Conservation (phyloP, 805 yeast species). For the Candida endomychidarum region DNA sequence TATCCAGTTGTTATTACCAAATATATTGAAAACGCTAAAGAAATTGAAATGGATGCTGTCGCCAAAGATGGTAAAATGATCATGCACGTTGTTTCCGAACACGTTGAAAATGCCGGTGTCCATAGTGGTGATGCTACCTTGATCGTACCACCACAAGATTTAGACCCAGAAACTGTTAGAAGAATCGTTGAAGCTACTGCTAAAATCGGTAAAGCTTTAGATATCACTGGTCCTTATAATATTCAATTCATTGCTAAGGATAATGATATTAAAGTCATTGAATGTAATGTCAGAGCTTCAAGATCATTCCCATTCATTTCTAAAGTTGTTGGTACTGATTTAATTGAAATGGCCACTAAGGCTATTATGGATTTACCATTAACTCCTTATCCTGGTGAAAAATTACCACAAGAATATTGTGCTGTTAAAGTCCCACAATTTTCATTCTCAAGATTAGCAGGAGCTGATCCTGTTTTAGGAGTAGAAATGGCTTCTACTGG, state of each 20-base stretch:
- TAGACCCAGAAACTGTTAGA: conserved; percentile 85
- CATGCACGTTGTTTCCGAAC: conserved; percentile 96
- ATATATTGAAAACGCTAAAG: conserved; percentile 93
- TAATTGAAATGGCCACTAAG: conserved; percentile 90
- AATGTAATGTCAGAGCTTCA: conserved; percentile 97
- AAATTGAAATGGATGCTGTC: conserved; percentile 96
- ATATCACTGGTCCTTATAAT: conserved; percentile 96
- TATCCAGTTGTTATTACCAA: conserved; percentile 97
- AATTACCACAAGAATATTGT: conserved; percentile 90
- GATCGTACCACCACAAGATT: conserved; percentile 84
- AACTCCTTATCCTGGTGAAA: conserved; percentile 85
- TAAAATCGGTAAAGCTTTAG: conserved; percentile 92
- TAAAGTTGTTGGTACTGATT: conserved; percentile 91
- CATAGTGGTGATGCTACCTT: conserved; percentile 99
- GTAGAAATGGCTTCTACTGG: conserved; percentile 99
- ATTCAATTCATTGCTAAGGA: conserved; percentile 87
- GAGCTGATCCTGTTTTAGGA: conserved; percentile 98
- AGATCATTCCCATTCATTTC: conserved; percentile 99
- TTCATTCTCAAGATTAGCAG: conserved; percentile 96
- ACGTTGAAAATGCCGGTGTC: conserved; percentile 97
- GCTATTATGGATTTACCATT: conserved; percentile 85
- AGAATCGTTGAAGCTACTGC: conserved; percentile 93
- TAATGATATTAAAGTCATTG: conserved; percentile 82
- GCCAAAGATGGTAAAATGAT: conserved; percentile 85
- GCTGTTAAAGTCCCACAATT: conserved; percentile 89